Percentiles rank a stretch among this genome's conserved stretches.
phyloP scores from a whole-genome alignment of 805 yeast genomes.

The Tetrapisispora iriomotensis region DNA sequence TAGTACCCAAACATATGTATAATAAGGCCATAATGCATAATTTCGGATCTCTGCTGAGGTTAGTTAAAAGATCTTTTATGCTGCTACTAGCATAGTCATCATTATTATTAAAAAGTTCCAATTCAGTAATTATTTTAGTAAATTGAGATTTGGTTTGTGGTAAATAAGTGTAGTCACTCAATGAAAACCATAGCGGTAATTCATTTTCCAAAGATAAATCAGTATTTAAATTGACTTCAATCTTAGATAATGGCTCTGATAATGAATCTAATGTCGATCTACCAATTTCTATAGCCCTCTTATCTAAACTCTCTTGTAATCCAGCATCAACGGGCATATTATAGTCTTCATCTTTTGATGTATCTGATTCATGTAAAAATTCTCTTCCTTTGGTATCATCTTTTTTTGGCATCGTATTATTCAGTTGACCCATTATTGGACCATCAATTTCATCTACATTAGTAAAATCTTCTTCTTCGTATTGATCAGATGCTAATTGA shows the following conservation, averaged over 20 bases:
- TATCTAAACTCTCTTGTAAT: constrained; percentile 26
- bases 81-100: constrained; percentile 10
- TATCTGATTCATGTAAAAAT: background rate
- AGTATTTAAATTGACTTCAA: constrained; percentile 37
- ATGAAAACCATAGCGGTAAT: constrained; percentile 39
- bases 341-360: constrained; percentile 15
- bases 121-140: constrained; percentile 6
- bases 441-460: constrained; percentile 32
- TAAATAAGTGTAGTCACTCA: constrained; percentile 21
- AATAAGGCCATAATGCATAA: constrained; percentile 14
- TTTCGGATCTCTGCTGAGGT: constrained; percentile 2
- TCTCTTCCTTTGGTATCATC: background rate
- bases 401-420: background rate
- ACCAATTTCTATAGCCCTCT: constrained; percentile 29
- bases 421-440: constrained; percentile 16
- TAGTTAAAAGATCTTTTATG: constrained; percentile 3
- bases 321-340: constrained; percentile 31
- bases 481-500: constrained; percentile 5
- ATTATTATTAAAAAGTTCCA: constrained; percentile 11
- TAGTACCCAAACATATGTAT: constrained; percentile 23
- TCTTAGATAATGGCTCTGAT: constrained; percentile 31
- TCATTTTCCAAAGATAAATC: constrained; percentile 32
- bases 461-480: constrained; percentile 18
- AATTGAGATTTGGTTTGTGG: constrained; percentile 11
- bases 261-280: background rate